Base-by-base conservation (phyloP, 768 basidiomycete species). In the Lentinula sp. region DNA sequence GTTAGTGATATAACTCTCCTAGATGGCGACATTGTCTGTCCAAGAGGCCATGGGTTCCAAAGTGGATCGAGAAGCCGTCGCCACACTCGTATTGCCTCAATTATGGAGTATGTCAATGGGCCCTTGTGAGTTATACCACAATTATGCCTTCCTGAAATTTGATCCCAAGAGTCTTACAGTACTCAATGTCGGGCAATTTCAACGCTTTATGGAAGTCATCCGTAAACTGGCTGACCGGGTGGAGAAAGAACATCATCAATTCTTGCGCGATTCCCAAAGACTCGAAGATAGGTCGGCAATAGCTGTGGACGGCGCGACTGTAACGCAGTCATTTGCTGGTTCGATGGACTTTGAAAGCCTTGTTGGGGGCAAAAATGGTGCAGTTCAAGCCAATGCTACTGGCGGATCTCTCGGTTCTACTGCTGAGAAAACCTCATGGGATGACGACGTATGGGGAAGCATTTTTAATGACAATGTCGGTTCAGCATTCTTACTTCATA, bases 81-180 rank as follows among this genome's bases (percentile, higher is more conserved):
- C 93, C 2, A 91, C 89, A 0, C 78, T 93, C 46, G 91, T 96
- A 34, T 76, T 96, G 11, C 93, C 93, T 8, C 93, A 96, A 77
- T 74, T 95, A 31, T 99, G 97, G 97, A 79, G 89, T 3, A 98
- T 99, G 95, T 95, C 91, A 3, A 96, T 98, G 77, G 95, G 94
- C 28, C 95, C 95, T 59, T 70, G 93, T 93, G 69, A 67, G 89
- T 81, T 6, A 6, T 34, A 46, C 42, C 4, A 35, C 39, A 10
- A 13, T 23, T 23, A 23, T 46, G 23, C 13, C 45, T 32, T 21
- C 39, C 9, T 59, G 31, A 49, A 21, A 61, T 39, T 4, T 1
- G 42, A 51, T 52, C 59, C 21, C 3, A 42, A 23, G 15, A 10
- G 16, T 46, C 58, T 46, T 34, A 34, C 64, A 91, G 89, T 93